Conservation (phyloP, 2,329 filamentous ascomycete genomes). For the Biscogniauxia mediterranea region DNA sequence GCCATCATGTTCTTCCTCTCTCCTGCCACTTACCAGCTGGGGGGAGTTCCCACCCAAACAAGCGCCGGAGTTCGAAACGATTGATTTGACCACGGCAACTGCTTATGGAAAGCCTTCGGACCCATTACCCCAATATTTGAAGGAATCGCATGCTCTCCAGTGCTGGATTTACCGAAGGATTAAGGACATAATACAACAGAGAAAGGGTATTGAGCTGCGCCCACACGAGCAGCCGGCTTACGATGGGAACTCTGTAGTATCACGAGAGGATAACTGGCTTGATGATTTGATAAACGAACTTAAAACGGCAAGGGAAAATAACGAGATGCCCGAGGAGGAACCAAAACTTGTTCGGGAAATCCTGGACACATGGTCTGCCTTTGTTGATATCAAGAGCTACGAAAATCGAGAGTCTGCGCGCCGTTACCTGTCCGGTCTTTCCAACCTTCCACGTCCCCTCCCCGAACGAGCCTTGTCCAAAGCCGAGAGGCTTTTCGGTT, state of each 20-base stretch:
- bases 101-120: neutral
- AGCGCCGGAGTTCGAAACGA: slow-evolving; percentile 8
- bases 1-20: neutral
- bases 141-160: slow-evolving; percentile 17
- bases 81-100: neutral
- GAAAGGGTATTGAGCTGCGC: slow-evolving; percentile 6
- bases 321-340: slow-evolving; percentile 8
- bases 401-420: slow-evolving; percentile 12
- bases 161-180: slow-evolving; percentile 16
- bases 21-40: slow-evolving; percentile 4
- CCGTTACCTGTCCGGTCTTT: slow-evolving; percentile 2
- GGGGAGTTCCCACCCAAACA: slow-evolving; percentile 11
- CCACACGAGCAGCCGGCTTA: neutral
- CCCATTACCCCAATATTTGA: slow-evolving; percentile 11
- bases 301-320: neutral
- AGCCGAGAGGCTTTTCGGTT: slow-evolving; percentile 9
- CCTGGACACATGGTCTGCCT: slow-evolving; percentile 12
- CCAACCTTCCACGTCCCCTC: neutral
- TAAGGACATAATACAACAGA: slow-evolving; percentile 9
- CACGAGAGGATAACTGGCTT: neutral
- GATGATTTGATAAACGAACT: neutral
- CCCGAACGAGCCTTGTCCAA: slow-evolving; percentile 1
- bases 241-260: neutral
- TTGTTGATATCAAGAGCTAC: slow-evolving; percentile 14
- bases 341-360: slow-evolving; percentile 15